Evolutionary conservation across 345 rosid genomes (phyloP), one percentile per base, ranked within the genome.

Genomic region (Cardamine resedifolia): DNA sequence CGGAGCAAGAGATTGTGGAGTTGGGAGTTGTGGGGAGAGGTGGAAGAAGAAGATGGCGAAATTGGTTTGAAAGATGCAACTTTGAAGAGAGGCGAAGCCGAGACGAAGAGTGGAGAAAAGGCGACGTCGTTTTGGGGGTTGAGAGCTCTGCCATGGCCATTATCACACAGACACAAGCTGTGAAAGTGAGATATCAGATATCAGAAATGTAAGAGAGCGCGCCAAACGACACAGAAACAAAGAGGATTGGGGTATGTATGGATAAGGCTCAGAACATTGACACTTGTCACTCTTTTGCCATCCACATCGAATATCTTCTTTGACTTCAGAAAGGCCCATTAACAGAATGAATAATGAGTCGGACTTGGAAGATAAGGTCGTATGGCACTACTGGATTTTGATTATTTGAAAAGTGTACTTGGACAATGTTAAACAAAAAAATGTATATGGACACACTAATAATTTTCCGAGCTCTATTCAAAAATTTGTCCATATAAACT

Each of bases 131-230:
- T 60, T 70, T 79, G 10, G 85, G 72, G 74, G 85, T 27, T 23
- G 88, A 77, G 43, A 90, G 82, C 82, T 87, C 96, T 51, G 94
- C 85, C 82, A 84, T 83, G 38, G 87, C 86, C 97, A 90, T 90
- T 48, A 79, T 68, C 76, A 79, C 80, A 64, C 11, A 63, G 34
- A 75, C n/a, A 74, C 61, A 60, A 36, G 66, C 52, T 49, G 63
- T 48, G 79, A 45, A 66, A 60, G 77, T 53, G 76, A 52, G 53
- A 65, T 43, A 48, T 55, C 8, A 19, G 68, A 19, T 11, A 5
- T 43, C 48, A 43, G 48, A 44, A 12, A 14, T 74, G 8, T 12
- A 43, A 45, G 28, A 64, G 64, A 21, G 77, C 69, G 81, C 77
- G 81, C 49, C 69, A 28, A 76, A 62, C 44, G 39, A 71, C 31